Base-by-base conservation (phyloP, 148 eudicot species). In the Limonium bicolor region DNA sequence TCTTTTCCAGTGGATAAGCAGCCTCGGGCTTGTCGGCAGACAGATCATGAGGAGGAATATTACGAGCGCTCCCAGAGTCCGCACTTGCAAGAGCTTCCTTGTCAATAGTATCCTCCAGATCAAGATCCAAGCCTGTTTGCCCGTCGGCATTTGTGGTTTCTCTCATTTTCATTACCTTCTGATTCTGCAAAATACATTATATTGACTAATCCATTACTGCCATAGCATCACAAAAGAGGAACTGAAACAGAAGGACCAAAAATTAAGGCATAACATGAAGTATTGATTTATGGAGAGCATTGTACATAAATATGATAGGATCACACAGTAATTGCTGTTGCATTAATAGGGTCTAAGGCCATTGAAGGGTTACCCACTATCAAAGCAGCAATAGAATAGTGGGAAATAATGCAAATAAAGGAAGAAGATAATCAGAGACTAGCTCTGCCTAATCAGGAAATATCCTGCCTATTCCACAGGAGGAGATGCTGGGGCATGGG, bases 1-100 rank as follows among this genome's bases (percentile, higher is more conserved):
- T 85, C 58, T 67, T 73, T 16, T 85, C 77, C 12, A 92, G 65
- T 38, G 95, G 94, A 70, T 92, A 92, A 54, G 94, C 94, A 56
- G 27, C 64, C 47, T 73, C 63, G 3, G 86, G 79, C 22, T 64
- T 49, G 48, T 76, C 69, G 41, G 90, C 95, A 31, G 69, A 69
- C 27, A 70, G 31, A 71, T 81, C 77, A 60, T 78, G 54, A 2
- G 94, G 88, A 34, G 99, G 95, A 51, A 78, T 46, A 48, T 69
- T 78, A 11, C 68, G 70, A 54, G 69, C 20, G 59, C 30, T 51
- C 31, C 49, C 56, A n/a, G 51, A 25, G 27, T 31, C 57, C 44
- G 60, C 54, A 46, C 59, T 70, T 32, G 60, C 72, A 55, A 81
- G 56, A 40, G 94, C 95, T 36, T 63, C 67, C 59, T 54, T 61